Conservation (phyloP, 495 filamentous ascomycete species). For the Penicillium canariense region DNA sequence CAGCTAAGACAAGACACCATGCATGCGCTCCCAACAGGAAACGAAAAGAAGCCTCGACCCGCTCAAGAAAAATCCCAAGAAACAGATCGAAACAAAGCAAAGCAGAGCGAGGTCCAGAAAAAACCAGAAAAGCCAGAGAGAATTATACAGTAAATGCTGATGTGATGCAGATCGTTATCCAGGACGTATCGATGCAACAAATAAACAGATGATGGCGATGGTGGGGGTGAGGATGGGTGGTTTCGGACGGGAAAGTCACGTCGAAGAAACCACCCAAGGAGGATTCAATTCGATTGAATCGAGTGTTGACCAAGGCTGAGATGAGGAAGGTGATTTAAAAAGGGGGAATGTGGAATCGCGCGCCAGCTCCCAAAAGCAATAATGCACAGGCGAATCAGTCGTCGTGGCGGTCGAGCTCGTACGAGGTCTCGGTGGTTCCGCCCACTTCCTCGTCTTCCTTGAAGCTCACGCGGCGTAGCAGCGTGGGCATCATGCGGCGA, state of each 20-base stretch:
- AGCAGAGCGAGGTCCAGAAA: too few relatives aligned
- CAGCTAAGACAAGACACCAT: conserved; percentile 21
- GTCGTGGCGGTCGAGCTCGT: conserved; percentile 41
- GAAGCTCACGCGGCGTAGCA: conserved; percentile 44
- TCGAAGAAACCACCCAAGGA: too few relatives aligned
- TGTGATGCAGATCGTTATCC: conserved; percentile 28
- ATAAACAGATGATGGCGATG: neutral
- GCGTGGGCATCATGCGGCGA: conserved; percentile 35
- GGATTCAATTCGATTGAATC: too few relatives aligned
- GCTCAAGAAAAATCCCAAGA: neutral
- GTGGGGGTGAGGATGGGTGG: too few relatives aligned
- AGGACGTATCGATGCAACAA: conserved; percentile 29
- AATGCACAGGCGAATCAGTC: conserved; percentile 26
- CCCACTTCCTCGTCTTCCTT: conserved; percentile 46
- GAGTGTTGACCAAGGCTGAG: too few relatives aligned
- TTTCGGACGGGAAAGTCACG: neutral
- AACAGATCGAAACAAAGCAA: conserved; percentile 3
- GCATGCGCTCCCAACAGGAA: conserved; percentile 28
- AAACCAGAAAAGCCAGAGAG: conserved; percentile 19
- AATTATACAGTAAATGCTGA: conserved; percentile 31
- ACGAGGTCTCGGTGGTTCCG: conserved; percentile 39
- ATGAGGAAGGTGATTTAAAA: neutral
- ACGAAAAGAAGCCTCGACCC: conserved; percentile 10
- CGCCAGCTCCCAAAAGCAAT: neutral
- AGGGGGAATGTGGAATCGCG: conserved; percentile 10